phyloP scores from a whole-genome alignment of 2,329 filamentous ascomycete species.

The Colletotrichum lentis region DNA sequence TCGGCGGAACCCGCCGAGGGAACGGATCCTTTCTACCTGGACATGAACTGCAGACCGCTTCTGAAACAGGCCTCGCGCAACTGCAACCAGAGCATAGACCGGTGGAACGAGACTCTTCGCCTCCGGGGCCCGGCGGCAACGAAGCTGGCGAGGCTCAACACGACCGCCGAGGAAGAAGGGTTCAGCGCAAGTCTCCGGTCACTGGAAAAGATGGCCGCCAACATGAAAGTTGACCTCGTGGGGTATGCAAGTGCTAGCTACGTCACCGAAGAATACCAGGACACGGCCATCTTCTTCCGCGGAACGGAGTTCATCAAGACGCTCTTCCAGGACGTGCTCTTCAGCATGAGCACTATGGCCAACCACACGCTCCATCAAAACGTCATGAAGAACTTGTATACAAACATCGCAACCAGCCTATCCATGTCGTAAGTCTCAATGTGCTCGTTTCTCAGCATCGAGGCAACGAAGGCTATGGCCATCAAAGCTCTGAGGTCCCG shows the following conservation, averaged over 20 bases:
- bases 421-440: neutral
- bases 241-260: slow-evolving; percentile 7
- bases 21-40: neutral
- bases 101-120: slow-evolving; percentile 3
- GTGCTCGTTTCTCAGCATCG: no score
- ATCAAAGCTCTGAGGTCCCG: no score
- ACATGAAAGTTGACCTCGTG: neutral
- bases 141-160: neutral
- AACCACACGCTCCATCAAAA: neutral
- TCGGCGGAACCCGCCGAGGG: neutral
- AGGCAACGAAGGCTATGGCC: neutral
- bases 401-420: neutral
- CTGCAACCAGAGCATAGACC: neutral
- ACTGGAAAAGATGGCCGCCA: neutral
- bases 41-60: neutral
- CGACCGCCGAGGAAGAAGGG: neutral
- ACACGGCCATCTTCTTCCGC: neutral
- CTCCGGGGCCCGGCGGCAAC: neutral
- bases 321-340: neutral
- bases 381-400: neutral
- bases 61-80: neutral
- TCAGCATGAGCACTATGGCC: neutral
- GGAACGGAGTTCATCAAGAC: slow-evolving; percentile 6
- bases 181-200: neutral
- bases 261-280: neutral